Conservation (phyloP, 75 land plant genomes). For the Pinus albicaulis region DNA sequence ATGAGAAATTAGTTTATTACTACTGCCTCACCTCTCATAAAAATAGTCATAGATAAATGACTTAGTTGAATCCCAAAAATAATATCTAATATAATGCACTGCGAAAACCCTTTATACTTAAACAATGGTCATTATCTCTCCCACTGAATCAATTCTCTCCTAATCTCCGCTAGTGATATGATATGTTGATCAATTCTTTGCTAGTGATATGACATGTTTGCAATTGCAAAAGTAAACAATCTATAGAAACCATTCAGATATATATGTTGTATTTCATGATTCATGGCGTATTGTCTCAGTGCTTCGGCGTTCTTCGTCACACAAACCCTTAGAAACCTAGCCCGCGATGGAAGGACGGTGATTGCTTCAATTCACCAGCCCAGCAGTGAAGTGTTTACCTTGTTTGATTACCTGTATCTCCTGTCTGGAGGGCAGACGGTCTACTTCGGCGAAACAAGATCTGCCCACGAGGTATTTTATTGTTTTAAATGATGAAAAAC, state of each 20-base stretch:
- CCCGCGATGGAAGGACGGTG: conserved; percentile 69
- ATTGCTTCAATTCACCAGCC: conserved; percentile 89
- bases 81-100: no score
- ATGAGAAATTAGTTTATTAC: no score
- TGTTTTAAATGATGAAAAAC: no score
- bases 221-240: background rate
- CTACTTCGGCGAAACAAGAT: conserved; percentile 73
- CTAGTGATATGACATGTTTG: no score
- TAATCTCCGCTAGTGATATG: no score
- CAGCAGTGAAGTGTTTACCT: conserved; percentile 83
- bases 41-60: no score
- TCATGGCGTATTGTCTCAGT: conserved; percentile 19
- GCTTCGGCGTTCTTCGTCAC: conserved; percentile 84
- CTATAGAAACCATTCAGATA: background rate
- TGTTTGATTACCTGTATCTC: conserved; percentile 77
- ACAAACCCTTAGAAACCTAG: conserved; percentile 54
- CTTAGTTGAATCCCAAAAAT: no score
- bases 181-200: no score
- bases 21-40: no score
- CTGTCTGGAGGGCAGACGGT: conserved; percentile 67
- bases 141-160: no score
- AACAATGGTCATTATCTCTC: no score
- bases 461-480: conserved; percentile 54
- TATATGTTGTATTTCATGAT: background rate
- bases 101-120: no score